Evolutionary conservation across 1,284 basidiomycete species (phyloP).

Genomic region (Retiboletus fuscus): DNA sequence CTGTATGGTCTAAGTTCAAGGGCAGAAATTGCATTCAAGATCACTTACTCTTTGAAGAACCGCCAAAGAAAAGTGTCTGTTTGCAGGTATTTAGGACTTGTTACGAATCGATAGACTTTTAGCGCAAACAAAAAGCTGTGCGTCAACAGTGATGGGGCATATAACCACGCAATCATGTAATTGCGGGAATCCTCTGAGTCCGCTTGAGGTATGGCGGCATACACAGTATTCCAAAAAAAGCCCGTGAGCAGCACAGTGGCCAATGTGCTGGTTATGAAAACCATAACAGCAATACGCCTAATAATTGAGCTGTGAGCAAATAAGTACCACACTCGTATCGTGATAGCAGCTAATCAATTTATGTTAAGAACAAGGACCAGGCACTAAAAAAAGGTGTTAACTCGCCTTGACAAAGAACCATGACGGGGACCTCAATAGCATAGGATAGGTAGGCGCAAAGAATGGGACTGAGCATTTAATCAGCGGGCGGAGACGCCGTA

Average conservation of each 20-base stretch:
- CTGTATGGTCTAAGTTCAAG: slow-evolving; percentile 20
- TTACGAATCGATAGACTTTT: slow-evolving; percentile 42
- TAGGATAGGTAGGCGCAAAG: neutral
- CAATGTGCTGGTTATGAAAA: slow-evolving; percentile 4
- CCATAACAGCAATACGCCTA: slow-evolving; percentile 22
- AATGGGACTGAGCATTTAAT: slow-evolving; percentile 13
- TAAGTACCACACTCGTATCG: slow-evolving; percentile 41
- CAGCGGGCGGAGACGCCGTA: slow-evolving; percentile 2
- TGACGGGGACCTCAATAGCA: slow-evolving; percentile 7
- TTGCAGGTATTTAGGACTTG: slow-evolving; percentile 29
- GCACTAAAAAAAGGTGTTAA: neutral
- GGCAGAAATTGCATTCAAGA: neutral
- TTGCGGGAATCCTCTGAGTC: neutral
- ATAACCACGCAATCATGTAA: slow-evolving; percentile 28
- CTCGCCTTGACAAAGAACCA: slow-evolving; percentile 29
- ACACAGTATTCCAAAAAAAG: slow-evolving; percentile 2
- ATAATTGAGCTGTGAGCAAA: slow-evolving; percentile 28
- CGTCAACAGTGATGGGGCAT: slow-evolving; percentile 30
- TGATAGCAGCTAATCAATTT: slow-evolving; percentile 29
- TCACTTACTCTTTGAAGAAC: slow-evolving; percentile 35
- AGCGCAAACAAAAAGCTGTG: slow-evolving; percentile 39
- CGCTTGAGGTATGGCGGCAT: neutral
- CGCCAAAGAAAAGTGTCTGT: slow-evolving; percentile 35
- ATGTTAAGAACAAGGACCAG: neutral
- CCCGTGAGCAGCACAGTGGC: slow-evolving; percentile 11